phyloP scores from a whole-genome alignment of 352 stramenopile species.

The Pythium phragmiticola region DNA sequence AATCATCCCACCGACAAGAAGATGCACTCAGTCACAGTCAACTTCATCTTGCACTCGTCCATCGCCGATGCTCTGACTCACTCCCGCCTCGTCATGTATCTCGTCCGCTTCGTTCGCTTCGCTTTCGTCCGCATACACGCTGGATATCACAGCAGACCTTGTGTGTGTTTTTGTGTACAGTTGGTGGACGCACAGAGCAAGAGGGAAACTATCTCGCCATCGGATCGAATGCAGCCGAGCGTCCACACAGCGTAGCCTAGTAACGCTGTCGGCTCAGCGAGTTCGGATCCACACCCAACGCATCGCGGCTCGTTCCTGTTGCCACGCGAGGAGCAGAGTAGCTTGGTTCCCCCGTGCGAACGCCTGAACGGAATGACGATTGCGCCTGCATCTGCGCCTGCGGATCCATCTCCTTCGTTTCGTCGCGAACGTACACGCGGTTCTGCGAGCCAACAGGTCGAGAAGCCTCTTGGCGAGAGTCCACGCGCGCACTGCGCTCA shows the following conservation, averaged over 20 bases:
- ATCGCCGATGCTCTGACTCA: too few relatives aligned
- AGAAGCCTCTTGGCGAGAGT: constrained; percentile 49
- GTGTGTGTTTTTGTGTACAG: constrained; percentile 8
- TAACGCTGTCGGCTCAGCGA: constrained; percentile 78
- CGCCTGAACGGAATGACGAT: constrained; percentile 7
- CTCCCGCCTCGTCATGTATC: too few relatives aligned
- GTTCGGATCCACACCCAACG: constrained; percentile 54
- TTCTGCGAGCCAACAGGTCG: constrained; percentile 52
- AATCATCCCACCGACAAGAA: too few relatives aligned
- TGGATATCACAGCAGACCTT: too few relatives aligned
- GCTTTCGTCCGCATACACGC: too few relatives aligned
- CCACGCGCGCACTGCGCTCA: constrained; percentile 42
- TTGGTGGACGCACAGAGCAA: not conserved
- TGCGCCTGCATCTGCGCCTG: constrained; percentile 18
- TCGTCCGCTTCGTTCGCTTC: too few relatives aligned
- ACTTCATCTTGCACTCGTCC: too few relatives aligned
- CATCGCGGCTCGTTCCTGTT: constrained; percentile 10
- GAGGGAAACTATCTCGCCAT: not conserved
- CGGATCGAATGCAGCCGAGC: constrained; percentile 5
- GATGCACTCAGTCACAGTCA: too few relatives aligned
- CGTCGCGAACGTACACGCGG: constrained; percentile 65
- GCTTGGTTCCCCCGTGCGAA: not conserved
- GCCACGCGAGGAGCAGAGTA: constrained; percentile 10
- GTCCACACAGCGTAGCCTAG: constrained; percentile 31
- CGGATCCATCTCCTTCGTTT: constrained; percentile 49